These are phyloP conservation scores for Ogataea polymorpha DNA, from an alignment of 805 yeast genomes.

Conservation along the genomic window DNA sequence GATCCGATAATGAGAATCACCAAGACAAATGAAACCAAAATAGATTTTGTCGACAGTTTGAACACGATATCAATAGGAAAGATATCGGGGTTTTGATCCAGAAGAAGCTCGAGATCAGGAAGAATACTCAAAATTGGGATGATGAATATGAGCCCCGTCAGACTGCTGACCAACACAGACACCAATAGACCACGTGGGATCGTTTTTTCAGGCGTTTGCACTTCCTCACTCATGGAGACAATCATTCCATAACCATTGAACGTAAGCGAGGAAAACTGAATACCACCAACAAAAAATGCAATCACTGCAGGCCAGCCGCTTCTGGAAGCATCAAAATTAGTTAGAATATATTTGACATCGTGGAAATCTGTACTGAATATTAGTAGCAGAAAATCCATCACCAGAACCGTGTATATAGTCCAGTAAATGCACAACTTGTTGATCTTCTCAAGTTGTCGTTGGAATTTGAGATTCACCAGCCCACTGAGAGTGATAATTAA, in stretches of 20 bases:
- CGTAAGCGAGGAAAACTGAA: constrained; percentile 76
- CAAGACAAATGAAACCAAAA: constrained; percentile 63
- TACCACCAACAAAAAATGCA: constrained; percentile 77
- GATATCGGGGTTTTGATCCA: constrained; percentile 61
- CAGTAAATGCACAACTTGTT: constrained; percentile 70
- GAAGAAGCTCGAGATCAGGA: constrained; percentile 57
- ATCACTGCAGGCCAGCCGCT: constrained; percentile 74
- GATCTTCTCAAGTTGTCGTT: constrained; percentile 57
- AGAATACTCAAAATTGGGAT: constrained; percentile 68
- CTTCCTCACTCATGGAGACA: constrained; percentile 81
- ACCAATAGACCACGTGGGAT: constrained; percentile 71
- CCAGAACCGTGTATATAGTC: constrained; percentile 68
- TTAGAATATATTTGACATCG: constrained; percentile 55
- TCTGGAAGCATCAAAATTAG: constrained; percentile 65
- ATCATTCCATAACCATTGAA: constrained; percentile 81
- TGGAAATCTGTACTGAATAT: constrained; percentile 58
- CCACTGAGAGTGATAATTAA: constrained; percentile 57
- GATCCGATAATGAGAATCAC: constrained; percentile 67
- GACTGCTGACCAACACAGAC: constrained; percentile 60
- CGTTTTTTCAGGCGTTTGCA: constrained; percentile 65
- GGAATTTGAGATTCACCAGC: constrained; percentile 57
- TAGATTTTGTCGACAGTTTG: constrained; percentile 65
- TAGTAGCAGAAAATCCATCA: constrained; percentile 61
- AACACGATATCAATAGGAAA: constrained; percentile 80
- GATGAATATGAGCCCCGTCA: constrained; percentile 70